Base-by-base conservation (phyloP, 106 monocot genomes). In the Triglochin maritima region DNA sequence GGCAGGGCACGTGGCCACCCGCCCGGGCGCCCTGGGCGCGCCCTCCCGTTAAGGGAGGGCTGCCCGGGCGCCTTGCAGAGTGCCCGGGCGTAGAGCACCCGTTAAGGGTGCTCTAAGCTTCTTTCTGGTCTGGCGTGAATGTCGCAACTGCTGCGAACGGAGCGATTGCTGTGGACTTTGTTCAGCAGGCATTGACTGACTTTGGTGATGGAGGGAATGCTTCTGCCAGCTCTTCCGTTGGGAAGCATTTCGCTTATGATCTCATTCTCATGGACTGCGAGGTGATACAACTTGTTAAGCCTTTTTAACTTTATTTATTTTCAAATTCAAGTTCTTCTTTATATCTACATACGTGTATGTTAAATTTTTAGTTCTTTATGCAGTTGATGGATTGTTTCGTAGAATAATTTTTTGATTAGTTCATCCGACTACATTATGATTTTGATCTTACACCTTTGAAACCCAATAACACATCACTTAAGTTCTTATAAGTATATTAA, bases 201-300 rank as follows among this genome's bases (percentile, higher is more conserved):
- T 0, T 12, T 4, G 17, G 9, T 62, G 45, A 49, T 47, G 45
- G n/a, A 8, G 56, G 51, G 3, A 15, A 59, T 17, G 44, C 2
- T 12, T 29, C 29, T 62, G 5, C 4, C 14, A 63, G 56, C 29
- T 60, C 6, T 6, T 13, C 29, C 13, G 10, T 44, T 42, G 54
- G 48, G 43, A 51, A 42, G 6, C 3, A 44, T 53, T 82, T 82
- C 50, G 71, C 77, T 41, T 86, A 75, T 45, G 74, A 86, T 66
- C 17, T 80, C 15, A 77, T 86, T 70, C 72, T 82, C 9, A 86
- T 86, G 86, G 81, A 81, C 55, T 94, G 94, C 57, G 71, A 90
- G 94, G 94, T 70, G 59, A 59, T 49, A 9, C 4, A 10, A 9
- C 3, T 55, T 11, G 53, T 8, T 52, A 6, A 41, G 7, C 49